These are phyloP conservation scores for Eremothecium gossypii DNA, from an alignment of 1,139 yeast genomes.

Conservation along the genomic window DNA sequence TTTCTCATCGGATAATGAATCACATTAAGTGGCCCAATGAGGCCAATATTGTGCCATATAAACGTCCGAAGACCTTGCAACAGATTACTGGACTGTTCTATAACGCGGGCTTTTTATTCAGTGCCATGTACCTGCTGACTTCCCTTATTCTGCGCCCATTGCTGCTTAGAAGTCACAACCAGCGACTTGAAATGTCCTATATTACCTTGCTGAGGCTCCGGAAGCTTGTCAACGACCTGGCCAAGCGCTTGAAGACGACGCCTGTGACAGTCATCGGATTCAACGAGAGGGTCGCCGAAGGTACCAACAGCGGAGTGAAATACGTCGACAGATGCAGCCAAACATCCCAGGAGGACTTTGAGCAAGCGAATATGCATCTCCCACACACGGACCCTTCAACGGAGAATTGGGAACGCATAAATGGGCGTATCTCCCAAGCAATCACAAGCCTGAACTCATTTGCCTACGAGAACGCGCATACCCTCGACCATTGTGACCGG, in stretches of 20 bases:
- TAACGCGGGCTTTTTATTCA: conserved; percentile 25
- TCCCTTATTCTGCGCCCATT: conserved; percentile 27
- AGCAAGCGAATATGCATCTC: conserved; percentile 23
- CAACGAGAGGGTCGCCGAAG: conserved; percentile 35
- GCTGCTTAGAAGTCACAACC: conserved; percentile 24
- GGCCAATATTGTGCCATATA: conserved; percentile 9
- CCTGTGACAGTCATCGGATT: conserved; percentile 35
- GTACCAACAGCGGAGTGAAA: conserved; percentile 23
- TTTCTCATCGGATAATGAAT: background rate
- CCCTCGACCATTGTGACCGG: conserved; percentile 11
- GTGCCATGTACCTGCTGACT: conserved; percentile 21
- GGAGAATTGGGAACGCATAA: conserved; percentile 25
- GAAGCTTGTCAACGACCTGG: conserved; percentile 15
- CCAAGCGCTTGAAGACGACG: conserved; percentile 17
- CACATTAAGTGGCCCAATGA: conserved; percentile 17
- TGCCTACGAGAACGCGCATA: conserved; percentile 6
- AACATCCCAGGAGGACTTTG: conserved; percentile 33
- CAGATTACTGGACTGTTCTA: conserved; percentile 18
- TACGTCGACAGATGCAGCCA: conserved; percentile 31
- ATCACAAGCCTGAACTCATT: conserved; percentile 11
- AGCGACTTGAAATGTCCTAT: conserved; percentile 24
- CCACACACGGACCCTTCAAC: conserved; percentile 5
- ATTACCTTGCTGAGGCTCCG: conserved; percentile 20
- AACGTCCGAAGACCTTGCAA: conserved; percentile 8
- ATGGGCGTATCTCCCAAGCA: conserved; percentile 16